Conservation (phyloP, 495 filamentous ascomycete species). For the Monascus purpureus region DNA sequence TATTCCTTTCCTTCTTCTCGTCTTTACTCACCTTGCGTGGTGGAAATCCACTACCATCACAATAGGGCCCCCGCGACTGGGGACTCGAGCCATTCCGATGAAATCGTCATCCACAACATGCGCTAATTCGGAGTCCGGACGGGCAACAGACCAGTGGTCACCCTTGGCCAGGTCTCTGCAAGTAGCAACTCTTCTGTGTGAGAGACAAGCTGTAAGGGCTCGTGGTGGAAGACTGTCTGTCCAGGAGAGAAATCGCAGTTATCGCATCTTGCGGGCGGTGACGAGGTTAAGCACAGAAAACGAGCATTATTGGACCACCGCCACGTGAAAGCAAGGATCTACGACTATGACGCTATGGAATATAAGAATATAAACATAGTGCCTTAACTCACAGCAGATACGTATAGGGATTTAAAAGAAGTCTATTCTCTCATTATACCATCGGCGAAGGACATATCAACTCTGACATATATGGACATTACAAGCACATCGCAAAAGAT, state of each 20-base stretch:
- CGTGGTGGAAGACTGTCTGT: background rate
- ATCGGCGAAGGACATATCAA: no score
- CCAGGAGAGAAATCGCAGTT: slow-evolving; percentile 6
- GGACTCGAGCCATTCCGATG: slow-evolving; percentile 18
- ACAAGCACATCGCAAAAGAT: background rate
- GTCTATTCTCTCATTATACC: no score
- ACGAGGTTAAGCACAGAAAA: slow-evolving; percentile 7
- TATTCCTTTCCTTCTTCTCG: background rate
- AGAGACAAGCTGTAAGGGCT: no score
- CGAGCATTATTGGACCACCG: background rate
- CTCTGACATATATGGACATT: background rate
- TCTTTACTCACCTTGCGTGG: slow-evolving; percentile 68
- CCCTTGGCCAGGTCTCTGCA: background rate
- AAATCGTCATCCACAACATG: slow-evolving; percentile 7
- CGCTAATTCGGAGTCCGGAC: background rate
- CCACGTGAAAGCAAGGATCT: no score
- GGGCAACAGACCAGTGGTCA: background rate
- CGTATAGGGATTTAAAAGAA: no score
- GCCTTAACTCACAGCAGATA: no score
- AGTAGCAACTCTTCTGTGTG: background rate
- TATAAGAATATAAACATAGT: no score
- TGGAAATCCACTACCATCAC: slow-evolving; percentile 94
- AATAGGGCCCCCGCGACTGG: slow-evolving; percentile 36
- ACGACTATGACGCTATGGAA: no score
- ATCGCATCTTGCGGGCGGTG: slow-evolving; percentile 10